Evolutionary conservation across 73 alveolate species (phyloP).

Genomic region (Diophrys appendiculata): DNA sequence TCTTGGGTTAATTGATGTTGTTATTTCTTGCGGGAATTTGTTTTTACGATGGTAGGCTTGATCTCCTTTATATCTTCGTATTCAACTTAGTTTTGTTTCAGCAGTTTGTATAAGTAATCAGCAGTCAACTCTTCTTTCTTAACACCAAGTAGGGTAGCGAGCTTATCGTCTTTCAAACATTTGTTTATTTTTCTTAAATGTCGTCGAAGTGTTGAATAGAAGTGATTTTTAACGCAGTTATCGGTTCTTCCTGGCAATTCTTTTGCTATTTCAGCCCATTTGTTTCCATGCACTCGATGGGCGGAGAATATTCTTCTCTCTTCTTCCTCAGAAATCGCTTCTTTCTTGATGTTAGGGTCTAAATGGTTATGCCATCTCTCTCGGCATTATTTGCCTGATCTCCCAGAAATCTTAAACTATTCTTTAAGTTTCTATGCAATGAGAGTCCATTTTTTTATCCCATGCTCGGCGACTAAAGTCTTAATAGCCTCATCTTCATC

Average conservation of each 20-base stretch:
- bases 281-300: constrained; percentile 91
- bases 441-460: constrained; percentile 84
- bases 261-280: constrained; percentile 94
- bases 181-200: constrained; percentile 79
- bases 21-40: too few relatives aligned
- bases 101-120: constrained; percentile 36
- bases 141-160: constrained; percentile 48
- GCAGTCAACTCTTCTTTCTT: constrained; percentile 46
- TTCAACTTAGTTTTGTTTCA: constrained; percentile 21
- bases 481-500: constrained; percentile 83
- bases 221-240: constrained; percentile 86
- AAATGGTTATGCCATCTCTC: constrained; percentile 97
- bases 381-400: constrained; percentile 97
- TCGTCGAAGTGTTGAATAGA: constrained; percentile 82
- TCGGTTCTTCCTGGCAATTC: constrained; percentile 90
- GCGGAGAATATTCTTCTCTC: constrained; percentile 89
- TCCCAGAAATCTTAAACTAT: constrained; percentile 52
- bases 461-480: constrained; percentile 64
- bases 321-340: constrained; percentile 92
- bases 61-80: constrained; percentile 49
- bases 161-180: constrained; percentile 25
- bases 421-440: constrained; percentile 73
- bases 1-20: too few relatives aligned
- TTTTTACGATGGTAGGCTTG: too few relatives aligned
- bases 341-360: constrained; percentile 92